Conservation (phyloP, 495 filamentous ascomycete species). For the Mytilinidion resinicola region DNA sequence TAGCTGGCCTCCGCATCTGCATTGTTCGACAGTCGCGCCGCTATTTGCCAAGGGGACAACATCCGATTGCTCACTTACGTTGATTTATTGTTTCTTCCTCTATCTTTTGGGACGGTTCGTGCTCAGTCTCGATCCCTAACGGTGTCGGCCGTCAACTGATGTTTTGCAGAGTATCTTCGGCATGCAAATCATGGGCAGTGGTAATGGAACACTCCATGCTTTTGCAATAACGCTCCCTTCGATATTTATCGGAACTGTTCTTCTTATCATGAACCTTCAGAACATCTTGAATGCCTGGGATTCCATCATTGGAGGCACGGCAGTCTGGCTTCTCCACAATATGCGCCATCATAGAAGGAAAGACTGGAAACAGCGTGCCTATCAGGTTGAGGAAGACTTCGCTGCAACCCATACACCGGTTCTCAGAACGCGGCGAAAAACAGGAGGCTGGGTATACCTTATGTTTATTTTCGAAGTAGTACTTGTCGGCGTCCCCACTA, state of each 20-base stretch:
- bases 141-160: not conserved
- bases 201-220: not conserved
- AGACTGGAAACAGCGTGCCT: not conserved
- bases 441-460: constrained; percentile 3
- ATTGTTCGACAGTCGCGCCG: constrained; percentile 14
- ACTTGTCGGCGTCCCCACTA: not conserved
- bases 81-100: constrained; percentile 16
- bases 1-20: constrained; percentile 16
- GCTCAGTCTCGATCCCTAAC: not conserved
- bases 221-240: constrained; percentile 3
- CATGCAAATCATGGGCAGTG: constrained; percentile 7
- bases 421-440: not conserved
- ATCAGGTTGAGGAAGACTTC: not conserved
- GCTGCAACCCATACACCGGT: not conserved
- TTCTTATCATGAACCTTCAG: constrained; percentile 4
- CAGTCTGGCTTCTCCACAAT: not conserved
- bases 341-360: not conserved
- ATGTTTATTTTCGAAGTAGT: constrained; percentile 1
- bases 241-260: constrained; percentile 2
- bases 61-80: constrained; percentile 18
- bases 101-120: constrained; percentile 13
- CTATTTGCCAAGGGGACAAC: constrained; percentile 15
- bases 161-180: constrained; percentile 12
- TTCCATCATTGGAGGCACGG: not conserved
- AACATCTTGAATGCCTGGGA: not conserved